Evolutionary conservation across 2,329 filamentous ascomycete genomes (phyloP).

Genomic region (Aureobasidium sp.): DNA sequence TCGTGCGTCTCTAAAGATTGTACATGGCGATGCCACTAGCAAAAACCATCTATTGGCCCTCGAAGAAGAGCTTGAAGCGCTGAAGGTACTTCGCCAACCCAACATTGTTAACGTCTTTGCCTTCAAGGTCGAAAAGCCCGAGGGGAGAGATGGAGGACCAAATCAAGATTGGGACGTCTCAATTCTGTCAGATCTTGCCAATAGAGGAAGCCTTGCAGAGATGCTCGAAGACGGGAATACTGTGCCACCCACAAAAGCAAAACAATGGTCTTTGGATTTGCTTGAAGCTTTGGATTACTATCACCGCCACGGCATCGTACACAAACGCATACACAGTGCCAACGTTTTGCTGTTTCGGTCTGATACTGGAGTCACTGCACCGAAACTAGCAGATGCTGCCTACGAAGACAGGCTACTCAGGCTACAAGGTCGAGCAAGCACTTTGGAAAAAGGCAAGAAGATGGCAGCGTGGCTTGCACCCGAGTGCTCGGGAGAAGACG

Average conservation of each 20-base stretch:
- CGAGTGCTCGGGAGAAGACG: conserved; percentile 26
- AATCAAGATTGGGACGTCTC: conserved; percentile 57
- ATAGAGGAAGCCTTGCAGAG: conserved; percentile 75
- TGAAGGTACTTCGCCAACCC: conserved; percentile 66
- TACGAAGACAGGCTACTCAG: conserved; percentile 44
- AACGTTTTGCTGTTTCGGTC: conserved; percentile 73
- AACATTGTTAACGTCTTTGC: conserved; percentile 74
- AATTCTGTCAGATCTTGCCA: conserved; percentile 65
- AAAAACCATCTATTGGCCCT: conserved; percentile 69
- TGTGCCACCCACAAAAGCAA: conserved; percentile 64
- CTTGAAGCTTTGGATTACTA: conserved; percentile 82
- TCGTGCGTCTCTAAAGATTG: background rate
- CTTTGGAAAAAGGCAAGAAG: conserved; percentile 20
- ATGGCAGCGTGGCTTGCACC: conserved; percentile 32
- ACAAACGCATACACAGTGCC: conserved; percentile 65
- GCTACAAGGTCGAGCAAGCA: conserved; percentile 3
- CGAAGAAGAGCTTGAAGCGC: conserved; percentile 64
- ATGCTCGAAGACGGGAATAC: conserved; percentile 61
- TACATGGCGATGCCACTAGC: conserved; percentile 10
- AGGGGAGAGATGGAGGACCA: background rate
- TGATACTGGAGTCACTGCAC: conserved; percentile 52
- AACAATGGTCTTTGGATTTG: conserved; percentile 85
- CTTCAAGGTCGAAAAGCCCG: conserved; percentile 51
- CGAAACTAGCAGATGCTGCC: conserved; percentile 65
- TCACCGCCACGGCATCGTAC: conserved; percentile 74